phyloP scores from a whole-genome alignment of 2,329 filamentous ascomycete genomes.

The Fusarium graminum region DNA sequence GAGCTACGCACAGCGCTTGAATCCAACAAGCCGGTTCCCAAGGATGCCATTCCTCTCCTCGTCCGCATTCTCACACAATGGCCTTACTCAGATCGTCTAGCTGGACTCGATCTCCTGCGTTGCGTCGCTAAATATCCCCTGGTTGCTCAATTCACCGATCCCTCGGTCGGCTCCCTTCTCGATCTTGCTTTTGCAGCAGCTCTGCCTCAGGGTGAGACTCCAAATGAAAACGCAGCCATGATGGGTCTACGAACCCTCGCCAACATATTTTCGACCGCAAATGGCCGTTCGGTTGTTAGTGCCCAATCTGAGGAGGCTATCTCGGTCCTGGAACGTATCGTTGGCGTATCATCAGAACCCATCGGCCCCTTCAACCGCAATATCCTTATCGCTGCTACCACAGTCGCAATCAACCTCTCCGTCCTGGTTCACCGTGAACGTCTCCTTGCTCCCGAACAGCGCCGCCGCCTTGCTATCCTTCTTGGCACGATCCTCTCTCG shows the following conservation, averaged over 20 bases:
- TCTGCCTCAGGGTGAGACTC: constrained; percentile 62
- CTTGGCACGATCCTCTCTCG: constrained; percentile 71
- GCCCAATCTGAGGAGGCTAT: constrained; percentile 71
- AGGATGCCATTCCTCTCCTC: constrained; percentile 71
- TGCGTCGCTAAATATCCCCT: constrained; percentile 78
- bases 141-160: constrained; percentile 71
- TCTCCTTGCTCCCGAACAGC: constrained; percentile 53
- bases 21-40: constrained; percentile 62
- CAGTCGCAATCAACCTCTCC: constrained; percentile 85
- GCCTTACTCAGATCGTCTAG: constrained; percentile 84
- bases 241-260: constrained; percentile 84
- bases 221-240: constrained; percentile 86
- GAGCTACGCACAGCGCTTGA: constrained; percentile 74
- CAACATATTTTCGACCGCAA: constrained; percentile 83
- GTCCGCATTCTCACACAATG: constrained; percentile 81
- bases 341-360: constrained; percentile 63
- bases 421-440: constrained; percentile 72
- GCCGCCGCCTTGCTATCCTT: constrained; percentile 67
- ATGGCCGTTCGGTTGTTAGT: constrained; percentile 76
- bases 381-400: constrained; percentile 83
- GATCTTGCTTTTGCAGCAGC: constrained; percentile 61
- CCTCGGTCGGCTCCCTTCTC: constrained; percentile 70
- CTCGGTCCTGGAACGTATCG: constrained; percentile 72
- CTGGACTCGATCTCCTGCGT: constrained; percentile 89
- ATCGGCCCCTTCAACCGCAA: constrained; percentile 78